Evolutionary conservation across 345 rosid genomes (phyloP), one percentile per base, ranked within the genome.

Genomic region (Gossypium longicalyx): DNA sequence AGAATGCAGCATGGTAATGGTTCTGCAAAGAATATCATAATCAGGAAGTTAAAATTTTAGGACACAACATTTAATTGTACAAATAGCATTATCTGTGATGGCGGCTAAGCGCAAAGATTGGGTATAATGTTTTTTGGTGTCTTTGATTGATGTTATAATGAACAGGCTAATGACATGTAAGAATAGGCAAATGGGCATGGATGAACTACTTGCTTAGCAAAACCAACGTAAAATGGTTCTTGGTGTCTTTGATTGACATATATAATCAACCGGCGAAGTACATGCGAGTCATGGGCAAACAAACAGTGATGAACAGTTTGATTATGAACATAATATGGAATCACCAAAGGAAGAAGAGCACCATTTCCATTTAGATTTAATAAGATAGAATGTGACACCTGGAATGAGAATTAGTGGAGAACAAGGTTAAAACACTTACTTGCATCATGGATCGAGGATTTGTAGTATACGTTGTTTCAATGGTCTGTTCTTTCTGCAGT

Each of bases 391-490:
- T 4, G 15, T 7, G 38, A 62, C 48, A 43, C 7, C 41, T 34
- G 54, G 51, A 29, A 52, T 1, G 47, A 10, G 3, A 56, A 8
- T 49, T 49, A 34, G 44, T 34, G 22, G 19, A 51, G 49, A 25
- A 47, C 67, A 54, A 44, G 1, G 19, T 68, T 41, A 49, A 74
- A 68, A 43, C 59, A 43, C 49, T 72, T 54, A 92, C 98, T 80
- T 94, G 98, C 98, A 94, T 94, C 98, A 94, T 94, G 19, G 98
- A 85, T 56, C 83, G 86, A 7, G 87, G 90, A 86, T 92, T 94
- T 53, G 93, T 83, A 43, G 97, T 89, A 76, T 94, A 94, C 2
- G 98, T 34, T 72, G 98, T 89, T 77, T 88, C 97, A 23, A 94
- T 74, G 73, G 88, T 94, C 67, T 74, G 85, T 77, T 93, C 93